Conservation (phyloP, 176 grass and related monocot genomes). For the Areca catechu region DNA sequence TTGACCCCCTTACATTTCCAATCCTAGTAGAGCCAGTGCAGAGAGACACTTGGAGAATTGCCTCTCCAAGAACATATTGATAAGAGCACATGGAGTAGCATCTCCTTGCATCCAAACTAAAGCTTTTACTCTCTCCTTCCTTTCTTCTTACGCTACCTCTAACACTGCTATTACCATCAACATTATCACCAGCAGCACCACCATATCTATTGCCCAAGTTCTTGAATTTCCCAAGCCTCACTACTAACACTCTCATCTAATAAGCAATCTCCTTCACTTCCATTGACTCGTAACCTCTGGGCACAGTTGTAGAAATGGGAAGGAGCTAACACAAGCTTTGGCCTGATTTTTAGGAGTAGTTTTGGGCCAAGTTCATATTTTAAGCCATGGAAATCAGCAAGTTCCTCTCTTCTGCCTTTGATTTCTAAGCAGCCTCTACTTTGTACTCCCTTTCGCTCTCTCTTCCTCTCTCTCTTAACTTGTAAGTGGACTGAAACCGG, state of each 20-base stretch:
- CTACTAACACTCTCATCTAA: slow-evolving; percentile 63
- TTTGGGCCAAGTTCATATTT: no score
- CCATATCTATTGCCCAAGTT: slow-evolving; percentile 41
- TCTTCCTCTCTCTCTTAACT: no score
- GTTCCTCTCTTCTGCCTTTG: no score
- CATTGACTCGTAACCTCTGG: background rate
- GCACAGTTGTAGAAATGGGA: background rate
- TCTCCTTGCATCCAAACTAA: slow-evolving; percentile 79
- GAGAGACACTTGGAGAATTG: slow-evolving; percentile 57
- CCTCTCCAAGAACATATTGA: slow-evolving; percentile 63
- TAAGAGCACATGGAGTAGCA: slow-evolving; percentile 87
- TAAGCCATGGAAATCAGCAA: no score
- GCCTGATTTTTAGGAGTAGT: no score
- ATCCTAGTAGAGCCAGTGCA: slow-evolving; percentile 24
- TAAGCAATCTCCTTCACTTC: slow-evolving; percentile 18
- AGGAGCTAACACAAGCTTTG: no score
- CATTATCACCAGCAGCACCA: background rate
- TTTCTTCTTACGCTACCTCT: slow-evolving; percentile 34
- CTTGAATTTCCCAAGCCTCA: slow-evolving; percentile 82
- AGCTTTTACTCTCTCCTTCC: slow-evolving; percentile 67
- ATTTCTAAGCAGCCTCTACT: no score
- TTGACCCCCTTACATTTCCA: slow-evolving; percentile 20
- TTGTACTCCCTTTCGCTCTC: no score
- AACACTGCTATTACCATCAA: slow-evolving; percentile 22
- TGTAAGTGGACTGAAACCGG: no score